Base-by-base conservation (phyloP, 2,329 filamentous ascomycete genomes). In the Trichophyton simii region DNA sequence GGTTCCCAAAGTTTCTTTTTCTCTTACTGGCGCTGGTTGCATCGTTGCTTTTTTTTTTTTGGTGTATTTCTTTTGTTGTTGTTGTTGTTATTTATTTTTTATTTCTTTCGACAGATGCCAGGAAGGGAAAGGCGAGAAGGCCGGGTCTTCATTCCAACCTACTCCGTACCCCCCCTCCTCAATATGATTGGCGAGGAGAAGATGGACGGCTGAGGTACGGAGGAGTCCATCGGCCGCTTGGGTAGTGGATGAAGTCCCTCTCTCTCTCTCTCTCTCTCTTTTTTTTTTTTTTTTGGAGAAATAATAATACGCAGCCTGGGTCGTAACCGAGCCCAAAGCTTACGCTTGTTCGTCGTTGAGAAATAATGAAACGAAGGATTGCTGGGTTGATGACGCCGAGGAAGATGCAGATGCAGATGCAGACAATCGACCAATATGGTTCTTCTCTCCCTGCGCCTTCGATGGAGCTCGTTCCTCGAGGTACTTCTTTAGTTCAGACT, bases 1-100 rank as follows among this genome's bases (percentile, higher is more conserved):
- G 36, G 55, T 41, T 58, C 55, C 55, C 55, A 42, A 42, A 42
- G 34, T 58, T 58, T 58, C 55, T 58, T 58, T 58, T 58, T 58
- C n/a, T 58, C 31, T 44, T 20, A 13, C 41, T 57, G 28, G 28
- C 55, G 34, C 34, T 18, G 9, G 34, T 36, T 36, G 9, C 22
- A 5, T 58, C 7, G 28, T 36, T 42, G 5, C 41, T 58, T 18
- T 13, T 25, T 41, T 44, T 18, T 18, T 18, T 18, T 18, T 18
- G 25, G 42, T 31, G 5, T 22, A 11, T 58, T 58, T 57, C 2
- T 25, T 6, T 55, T 25, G 44, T 7, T 58, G 18, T 42, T 42
- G 25, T 18, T 13, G 5, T 41, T 7, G 6, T 28, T 28, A 7
- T 28, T 13, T 15, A 25, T 58, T 58, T 57, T 31, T 5, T 6